Base-by-base conservation (phyloP, 1,284 basidiomycete species). In the Hemileia vastatrix region DNA sequence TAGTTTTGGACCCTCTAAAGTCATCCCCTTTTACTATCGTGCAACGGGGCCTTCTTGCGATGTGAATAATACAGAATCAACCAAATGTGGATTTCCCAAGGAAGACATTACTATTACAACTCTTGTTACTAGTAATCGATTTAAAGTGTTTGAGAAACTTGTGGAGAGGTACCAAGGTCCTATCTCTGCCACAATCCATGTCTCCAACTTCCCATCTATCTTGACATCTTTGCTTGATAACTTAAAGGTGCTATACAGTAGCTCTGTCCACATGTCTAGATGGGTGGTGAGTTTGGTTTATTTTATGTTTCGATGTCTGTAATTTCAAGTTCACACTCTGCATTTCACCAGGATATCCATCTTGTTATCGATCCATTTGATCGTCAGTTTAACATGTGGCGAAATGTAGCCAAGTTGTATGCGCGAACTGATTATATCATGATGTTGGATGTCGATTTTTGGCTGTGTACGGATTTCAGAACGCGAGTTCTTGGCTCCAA, bases 261-360 rank as follows among this genome's bases (percentile, higher is more conserved):
- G 53, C 23, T 63, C 60, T 31, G 43, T 48, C 31, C 36, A 45
- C 6, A 63, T 63, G 60, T 36, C 60, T 31, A 63, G 53, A 21
- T 63, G 60, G 60, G 60, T 63, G 23, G 60, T 63, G 8, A 56
- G 60, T 55, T 3, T 13, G 8, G n/a, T n/a, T n/a, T n/a, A n/a
- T n/a, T n/a, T n/a, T n/a, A n/a, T n/a, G n/a, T n/a, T n/a, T n/a
- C n/a, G n/a, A n/a, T n/a, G n/a, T n/a, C n/a, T n/a, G n/a, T n/a
- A n/a, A n/a, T n/a, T n/a, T n/a, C n/a, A n/a, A n/a, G n/a, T n/a
- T n/a, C n/a, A n/a, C n/a, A n/a, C n/a, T n/a, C n/a, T n/a, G n/a
- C n/a, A n/a, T n/a, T n/a, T n/a, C n/a, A n/a, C n/a, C 88, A 91
- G 47, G 91, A 93, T 70, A 83, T 93, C 8, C 90, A 94, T 71